A percentile compares a stretch with the other conserved stretches of the same genome.
phyloP scores from a whole-genome alignment of 768 basidiomycete species.

The Lactarius hengduanensis region DNA sequence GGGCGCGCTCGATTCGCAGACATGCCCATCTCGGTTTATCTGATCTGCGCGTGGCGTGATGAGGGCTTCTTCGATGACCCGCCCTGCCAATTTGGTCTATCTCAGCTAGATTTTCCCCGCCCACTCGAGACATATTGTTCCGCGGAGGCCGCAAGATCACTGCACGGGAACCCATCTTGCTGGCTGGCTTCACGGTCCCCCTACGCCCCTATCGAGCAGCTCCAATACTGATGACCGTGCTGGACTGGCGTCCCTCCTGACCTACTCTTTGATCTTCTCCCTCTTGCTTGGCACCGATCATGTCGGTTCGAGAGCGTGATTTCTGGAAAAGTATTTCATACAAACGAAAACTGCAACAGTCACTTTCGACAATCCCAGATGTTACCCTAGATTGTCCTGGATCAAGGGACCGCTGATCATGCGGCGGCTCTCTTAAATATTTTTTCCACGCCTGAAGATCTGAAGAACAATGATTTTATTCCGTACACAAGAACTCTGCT shows the following conservation, averaged over 20 bases:
- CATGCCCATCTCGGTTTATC: background rate
- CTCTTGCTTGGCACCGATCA: background rate
- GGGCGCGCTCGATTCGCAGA: background rate
- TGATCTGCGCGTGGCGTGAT: background rate
- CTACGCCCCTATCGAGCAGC: too few relatives aligned
- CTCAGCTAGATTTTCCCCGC: background rate
- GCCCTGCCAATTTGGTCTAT: background rate
- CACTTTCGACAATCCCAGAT: background rate
- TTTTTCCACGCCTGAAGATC: background rate
- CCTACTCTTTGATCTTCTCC: background rate
- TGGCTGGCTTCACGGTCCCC: background rate
- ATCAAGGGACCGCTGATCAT: background rate
- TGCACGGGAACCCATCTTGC: background rate
- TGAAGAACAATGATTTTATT: slow-evolving; percentile 1
- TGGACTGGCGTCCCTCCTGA: background rate
- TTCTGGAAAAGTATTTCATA: background rate
- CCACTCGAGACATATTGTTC: background rate
- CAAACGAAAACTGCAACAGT: background rate
- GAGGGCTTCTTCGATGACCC: background rate
- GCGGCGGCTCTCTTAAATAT: background rate
- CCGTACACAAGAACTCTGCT: background rate
- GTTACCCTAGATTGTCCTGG: background rate
- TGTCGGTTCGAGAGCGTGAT: background rate
- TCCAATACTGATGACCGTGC: background rate
- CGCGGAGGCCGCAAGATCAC: background rate